Conservation (phyloP, 371 early-diverging fungal genomes). For the Haplosporangium sp. region DNA sequence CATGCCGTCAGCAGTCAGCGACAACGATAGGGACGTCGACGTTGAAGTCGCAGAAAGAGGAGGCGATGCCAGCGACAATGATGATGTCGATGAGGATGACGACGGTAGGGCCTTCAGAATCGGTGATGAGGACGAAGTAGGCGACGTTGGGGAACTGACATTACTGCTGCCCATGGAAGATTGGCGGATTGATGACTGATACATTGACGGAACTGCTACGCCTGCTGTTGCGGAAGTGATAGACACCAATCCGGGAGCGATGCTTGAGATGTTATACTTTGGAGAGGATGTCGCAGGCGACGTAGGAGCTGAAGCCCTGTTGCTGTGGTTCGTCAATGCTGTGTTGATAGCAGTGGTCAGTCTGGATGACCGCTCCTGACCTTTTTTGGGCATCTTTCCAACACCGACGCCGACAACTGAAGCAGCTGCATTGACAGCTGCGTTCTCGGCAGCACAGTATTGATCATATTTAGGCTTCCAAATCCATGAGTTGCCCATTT, state of each 20-base stretch:
- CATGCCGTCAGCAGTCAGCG: not conserved
- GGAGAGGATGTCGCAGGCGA: conserved; percentile 10
- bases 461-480: conserved; percentile 86
- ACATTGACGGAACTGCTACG: not conserved
- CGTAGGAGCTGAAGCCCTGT: not conserved
- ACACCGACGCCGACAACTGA: conserved; percentile 1
- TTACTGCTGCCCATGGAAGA: not conserved
- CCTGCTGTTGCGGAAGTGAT: conserved; percentile 23
- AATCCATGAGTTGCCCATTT: conserved; percentile 93
- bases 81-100: not conserved
- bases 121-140: not conserved
- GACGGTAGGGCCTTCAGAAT: not conserved
- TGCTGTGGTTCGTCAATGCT: conserved; percentile 4
- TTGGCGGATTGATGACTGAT: not conserved
- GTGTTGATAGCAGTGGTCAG: conserved; percentile 6
- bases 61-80: not conserved
- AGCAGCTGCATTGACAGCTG: conserved; percentile 17
- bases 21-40: not conserved
- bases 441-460: conserved; percentile 46
- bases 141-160: not conserved
- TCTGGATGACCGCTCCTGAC: conserved; percentile 4
- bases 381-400: not conserved
- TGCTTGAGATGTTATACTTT: conserved; percentile 17
- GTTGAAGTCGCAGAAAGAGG: not conserved
- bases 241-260: conserved; percentile 30